phyloP scores from a whole-genome alignment of 1,284 basidiomycete genomes.

The Pseudozyma sp. region DNA sequence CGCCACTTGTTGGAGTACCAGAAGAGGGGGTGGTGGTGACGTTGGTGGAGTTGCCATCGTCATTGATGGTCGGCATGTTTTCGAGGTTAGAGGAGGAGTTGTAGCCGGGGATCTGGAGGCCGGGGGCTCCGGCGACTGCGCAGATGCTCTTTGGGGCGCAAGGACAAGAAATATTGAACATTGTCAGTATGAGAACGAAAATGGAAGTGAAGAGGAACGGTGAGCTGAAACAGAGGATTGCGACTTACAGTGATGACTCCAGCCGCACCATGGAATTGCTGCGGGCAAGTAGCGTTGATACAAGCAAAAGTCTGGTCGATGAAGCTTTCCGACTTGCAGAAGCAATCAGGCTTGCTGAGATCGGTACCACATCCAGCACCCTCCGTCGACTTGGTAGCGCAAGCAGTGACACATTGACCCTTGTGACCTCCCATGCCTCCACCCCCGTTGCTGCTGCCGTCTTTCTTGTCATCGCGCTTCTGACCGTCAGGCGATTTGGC shows the following conservation, averaged over 20 bases:
- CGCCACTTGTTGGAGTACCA: background rate
- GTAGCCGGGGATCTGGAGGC: constrained; percentile 40
- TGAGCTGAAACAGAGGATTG: too few relatives aligned
- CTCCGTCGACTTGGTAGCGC: constrained; percentile 29
- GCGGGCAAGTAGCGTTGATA: constrained; percentile 46
- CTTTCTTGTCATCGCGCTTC: background rate
- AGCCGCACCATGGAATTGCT: constrained; percentile 50
- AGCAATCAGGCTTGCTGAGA: constrained; percentile 42
- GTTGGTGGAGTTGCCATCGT: constrained; percentile 11
- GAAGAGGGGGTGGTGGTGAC: constrained; percentile 3
- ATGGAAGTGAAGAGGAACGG: too few relatives aligned
- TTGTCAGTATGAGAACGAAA: background rate
- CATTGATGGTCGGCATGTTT: constrained; percentile 38
- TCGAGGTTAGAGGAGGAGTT: constrained; percentile 26
- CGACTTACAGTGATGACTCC: constrained; percentile 30
- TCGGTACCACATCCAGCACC: constrained; percentile 39
- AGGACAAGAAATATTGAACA: background rate
- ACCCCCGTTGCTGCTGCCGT: background rate
- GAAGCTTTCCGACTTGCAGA: constrained; percentile 38
- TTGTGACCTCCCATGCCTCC: constrained; percentile 7
- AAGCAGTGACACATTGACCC: constrained; percentile 35
- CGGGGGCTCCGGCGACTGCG: constrained; percentile 16
- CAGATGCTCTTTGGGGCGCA: constrained; percentile 25
- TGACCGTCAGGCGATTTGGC: background rate
- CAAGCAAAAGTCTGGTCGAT: constrained; percentile 39